These are phyloP conservation scores for Apiotrichum domesticum DNA, from an alignment of 1,284 basidiomycete species.

Conservation along the genomic window DNA sequence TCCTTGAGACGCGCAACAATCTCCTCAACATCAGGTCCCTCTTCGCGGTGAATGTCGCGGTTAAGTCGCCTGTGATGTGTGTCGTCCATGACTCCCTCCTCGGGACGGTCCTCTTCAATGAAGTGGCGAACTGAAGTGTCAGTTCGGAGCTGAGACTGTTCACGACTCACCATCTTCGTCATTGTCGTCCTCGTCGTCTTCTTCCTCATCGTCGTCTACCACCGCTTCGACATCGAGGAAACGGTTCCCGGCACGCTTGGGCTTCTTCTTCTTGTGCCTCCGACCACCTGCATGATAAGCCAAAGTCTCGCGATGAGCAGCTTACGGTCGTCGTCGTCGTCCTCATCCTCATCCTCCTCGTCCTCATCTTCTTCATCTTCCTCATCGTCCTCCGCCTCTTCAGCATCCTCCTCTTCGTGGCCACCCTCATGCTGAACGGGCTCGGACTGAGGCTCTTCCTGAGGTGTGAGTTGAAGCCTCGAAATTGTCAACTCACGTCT, in stretches of 20 bases:
- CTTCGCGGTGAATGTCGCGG: conserved; percentile 64
- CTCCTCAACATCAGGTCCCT: conserved; percentile 77
- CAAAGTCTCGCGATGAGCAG: conserved; percentile 1
- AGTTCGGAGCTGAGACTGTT: not conserved
- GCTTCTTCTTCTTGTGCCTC: conserved; percentile 49
- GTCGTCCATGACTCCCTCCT: conserved; percentile 56
- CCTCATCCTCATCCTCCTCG: conserved; percentile 52
- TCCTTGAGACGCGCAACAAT: conserved; percentile 79
- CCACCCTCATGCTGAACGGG: conserved; percentile 12
- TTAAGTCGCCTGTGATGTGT: conserved; percentile 73
- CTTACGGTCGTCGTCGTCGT: conserved; percentile 45
- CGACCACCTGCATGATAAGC: not conserved
- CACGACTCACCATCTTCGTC: conserved; percentile 58
- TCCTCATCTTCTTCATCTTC: conserved; percentile 29
- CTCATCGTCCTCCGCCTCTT: conserved; percentile 33
- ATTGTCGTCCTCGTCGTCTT: conserved; percentile 83
- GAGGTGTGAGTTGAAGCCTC: not conserved
- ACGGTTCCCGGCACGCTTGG: conserved; percentile 54
- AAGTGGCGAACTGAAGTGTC: conserved; percentile 55
- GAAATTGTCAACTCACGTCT: conserved; percentile 16
- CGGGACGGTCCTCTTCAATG: conserved; percentile 64
- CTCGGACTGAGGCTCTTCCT: not conserved
- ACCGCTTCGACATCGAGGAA: conserved; percentile 96
- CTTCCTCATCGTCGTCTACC: conserved; percentile 89
- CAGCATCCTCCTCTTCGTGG: conserved; percentile 44